Evolutionary conservation across 139 green algal species (phyloP), one percentile per base, ranked within the genome.

Genomic region (Zygnema cylindricum): DNA sequence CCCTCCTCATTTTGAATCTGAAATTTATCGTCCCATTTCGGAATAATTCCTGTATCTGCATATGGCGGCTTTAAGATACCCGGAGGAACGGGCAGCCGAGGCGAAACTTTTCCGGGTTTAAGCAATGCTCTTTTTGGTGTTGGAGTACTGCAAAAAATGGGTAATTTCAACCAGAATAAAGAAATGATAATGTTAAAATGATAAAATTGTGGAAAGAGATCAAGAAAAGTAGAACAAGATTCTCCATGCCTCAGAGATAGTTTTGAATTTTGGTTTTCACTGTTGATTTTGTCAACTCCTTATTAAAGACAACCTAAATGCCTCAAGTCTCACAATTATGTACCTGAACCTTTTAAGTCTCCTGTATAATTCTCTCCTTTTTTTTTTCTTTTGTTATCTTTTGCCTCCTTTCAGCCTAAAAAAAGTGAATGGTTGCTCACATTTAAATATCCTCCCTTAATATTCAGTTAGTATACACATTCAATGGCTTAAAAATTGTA

Each of bases 1-100:
- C 82, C 88, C 69, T 90, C 33, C 23, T 86, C 43, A 32, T 88
- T 82, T 36, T 92, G 88, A n/a, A 92, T 88, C 43, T 92, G 83
- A 40, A 78, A 33, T 1, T 77, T 35, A 39, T 89, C 85, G 16
- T 7, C 1, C 81, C 54, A 41, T 40, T 32, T 55, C 0, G 88
- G 88, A 2, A 55, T n/a, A 1, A 57, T 69, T 0, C 88, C 88
- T 33, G 55, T 55, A 35, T 92, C 83, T 21, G 88, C 88, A n/a
- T 92, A 92, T 25, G 88, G 41, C 0, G 88, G 88, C 0, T 82
- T 82, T 0, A 69, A 71, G 84, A 92, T 92, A 82, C 88, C 69
- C 7, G 43, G 36, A 1, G 88, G 88, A 32, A 92, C 88, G 38
- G 35, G 1, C 30, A 91, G 88, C 39, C 3, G 77, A 42, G 88